A percentile compares a stretch with the other conserved stretches of the same genome.
phyloP scores from a whole-genome alignment of 1,139 yeast species.

The Hyphopichia burtonii region DNA sequence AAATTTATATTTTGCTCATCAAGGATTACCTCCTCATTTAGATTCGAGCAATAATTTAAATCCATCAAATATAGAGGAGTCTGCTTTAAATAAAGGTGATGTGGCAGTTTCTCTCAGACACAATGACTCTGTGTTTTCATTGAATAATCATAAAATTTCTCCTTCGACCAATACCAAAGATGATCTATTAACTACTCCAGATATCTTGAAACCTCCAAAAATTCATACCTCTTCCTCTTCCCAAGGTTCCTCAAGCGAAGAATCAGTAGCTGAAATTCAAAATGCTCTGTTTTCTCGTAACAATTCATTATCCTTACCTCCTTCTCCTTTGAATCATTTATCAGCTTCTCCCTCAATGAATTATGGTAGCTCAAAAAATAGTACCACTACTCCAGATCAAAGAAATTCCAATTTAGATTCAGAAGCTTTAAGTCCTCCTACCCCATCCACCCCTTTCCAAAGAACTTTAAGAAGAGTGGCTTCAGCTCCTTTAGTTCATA shows the following conservation, averaged over 20 bases:
- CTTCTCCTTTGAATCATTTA: slow-evolving; percentile 1
- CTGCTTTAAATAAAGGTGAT: slow-evolving; percentile 15
- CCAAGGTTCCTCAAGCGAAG: slow-evolving; percentile 11
- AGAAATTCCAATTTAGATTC: neutral
- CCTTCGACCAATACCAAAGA: neutral
- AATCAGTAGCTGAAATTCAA: slow-evolving; percentile 7
- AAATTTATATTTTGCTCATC: slow-evolving; percentile 52
- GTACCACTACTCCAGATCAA: slow-evolving; percentile 1
- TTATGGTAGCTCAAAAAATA: neutral
- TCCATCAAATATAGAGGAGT: slow-evolving; percentile 5
- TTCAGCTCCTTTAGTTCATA: slow-evolving; percentile 68
- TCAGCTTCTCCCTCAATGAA: slow-evolving; percentile 1
- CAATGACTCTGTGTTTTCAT: slow-evolving; percentile 41
- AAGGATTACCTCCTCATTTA: slow-evolving; percentile 55
- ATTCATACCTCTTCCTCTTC: slow-evolving; percentile 10
- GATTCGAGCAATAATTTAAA: slow-evolving; percentile 26
- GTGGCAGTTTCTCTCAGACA: slow-evolving; percentile 41
- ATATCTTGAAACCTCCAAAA: slow-evolving; percentile 21
- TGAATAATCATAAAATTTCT: slow-evolving; percentile 9
- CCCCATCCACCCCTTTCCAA: slow-evolving; percentile 40
- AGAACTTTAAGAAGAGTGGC: slow-evolving; percentile 71
- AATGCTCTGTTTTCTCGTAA: neutral
- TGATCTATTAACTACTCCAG: neutral
- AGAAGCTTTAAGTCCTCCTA: slow-evolving; percentile 6
- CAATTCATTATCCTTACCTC: slow-evolving; percentile 1